phyloP scores from a whole-genome alignment of 305 asterid species.

The Solanum hybrid region DNA sequence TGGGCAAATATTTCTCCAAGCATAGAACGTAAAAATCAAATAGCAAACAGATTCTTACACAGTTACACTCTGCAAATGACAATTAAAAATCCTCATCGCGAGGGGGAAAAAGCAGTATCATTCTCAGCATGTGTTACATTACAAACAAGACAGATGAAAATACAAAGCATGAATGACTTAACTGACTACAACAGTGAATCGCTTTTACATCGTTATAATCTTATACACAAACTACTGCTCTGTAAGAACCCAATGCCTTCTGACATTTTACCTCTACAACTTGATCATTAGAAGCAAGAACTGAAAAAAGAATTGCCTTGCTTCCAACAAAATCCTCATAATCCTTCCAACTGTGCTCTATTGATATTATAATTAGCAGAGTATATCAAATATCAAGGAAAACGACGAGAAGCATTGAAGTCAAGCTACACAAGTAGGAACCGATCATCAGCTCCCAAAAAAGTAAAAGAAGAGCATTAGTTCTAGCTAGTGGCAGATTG shows the following conservation, averaged over 20 bases:
- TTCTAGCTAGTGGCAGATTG: neutral
- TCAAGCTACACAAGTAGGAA: constrained; percentile 9
- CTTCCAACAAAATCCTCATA: neutral
- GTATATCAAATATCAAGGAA: neutral
- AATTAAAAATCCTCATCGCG: neutral
- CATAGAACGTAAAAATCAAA: neutral
- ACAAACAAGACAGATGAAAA: neutral
- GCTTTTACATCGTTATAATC: neutral
- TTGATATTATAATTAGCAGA: neutral
- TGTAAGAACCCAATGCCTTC: neutral
- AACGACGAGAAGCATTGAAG: neutral
- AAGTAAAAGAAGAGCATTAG: neutral
- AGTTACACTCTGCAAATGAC: neutral
- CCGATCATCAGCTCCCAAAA: constrained; percentile 18
- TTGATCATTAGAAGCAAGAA: neutral
- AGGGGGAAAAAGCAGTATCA: neutral
- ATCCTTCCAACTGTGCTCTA: neutral
- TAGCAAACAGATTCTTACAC: neutral
- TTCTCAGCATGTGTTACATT: neutral
- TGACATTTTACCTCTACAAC: neutral
- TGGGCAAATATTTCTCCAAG: neutral
- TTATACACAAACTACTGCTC: neutral
- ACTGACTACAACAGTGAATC: neutral
- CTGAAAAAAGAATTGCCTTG: neutral
- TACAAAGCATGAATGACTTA: neutral